These are phyloP conservation scores for Alternaria longipes DNA, from an alignment of 2,329 filamentous ascomycete species.

Conservation along the genomic window DNA sequence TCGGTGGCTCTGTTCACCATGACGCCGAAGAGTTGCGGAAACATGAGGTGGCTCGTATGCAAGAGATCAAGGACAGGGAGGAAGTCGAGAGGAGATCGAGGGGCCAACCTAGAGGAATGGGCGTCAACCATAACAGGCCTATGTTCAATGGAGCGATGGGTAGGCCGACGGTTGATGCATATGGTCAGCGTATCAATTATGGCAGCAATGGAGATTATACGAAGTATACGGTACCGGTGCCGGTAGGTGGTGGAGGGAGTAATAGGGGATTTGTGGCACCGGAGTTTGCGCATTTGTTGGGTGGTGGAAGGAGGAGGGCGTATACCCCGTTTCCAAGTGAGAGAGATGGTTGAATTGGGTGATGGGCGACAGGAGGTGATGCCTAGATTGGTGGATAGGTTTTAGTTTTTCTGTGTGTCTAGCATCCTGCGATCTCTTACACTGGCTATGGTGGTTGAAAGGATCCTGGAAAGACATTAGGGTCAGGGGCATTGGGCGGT, in stretches of 20 bases:
- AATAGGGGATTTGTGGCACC: conserved; percentile 6
- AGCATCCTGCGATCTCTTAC: neutral
- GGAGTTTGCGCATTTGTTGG: conserved; percentile 11
- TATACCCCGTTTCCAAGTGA: conserved; percentile 18
- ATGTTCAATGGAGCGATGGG: conserved; percentile 30
- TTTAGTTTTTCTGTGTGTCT: neutral
- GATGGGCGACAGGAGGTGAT: neutral
- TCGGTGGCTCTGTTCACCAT: neutral
- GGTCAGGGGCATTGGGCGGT: too few species aligned
- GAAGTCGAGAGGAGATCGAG: neutral
- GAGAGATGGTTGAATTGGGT: neutral
- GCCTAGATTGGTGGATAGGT: neutral
- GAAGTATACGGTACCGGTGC: neutral
- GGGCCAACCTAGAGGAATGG: neutral
- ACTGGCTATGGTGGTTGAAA: neutral
- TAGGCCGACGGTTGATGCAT: conserved; percentile 2
- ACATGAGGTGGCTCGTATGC: conserved; percentile 9
- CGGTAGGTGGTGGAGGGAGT: neutral
- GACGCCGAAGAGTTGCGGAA: neutral
- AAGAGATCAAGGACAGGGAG: neutral
- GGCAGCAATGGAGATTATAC: neutral
- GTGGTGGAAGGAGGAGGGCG: neutral
- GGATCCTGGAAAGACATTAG: neutral
- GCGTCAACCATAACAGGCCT: conserved; percentile 18
- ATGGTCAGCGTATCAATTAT: neutral